Conservation (phyloP, 2,329 filamentous ascomycete species). For the Leptographium radiaticola region DNA sequence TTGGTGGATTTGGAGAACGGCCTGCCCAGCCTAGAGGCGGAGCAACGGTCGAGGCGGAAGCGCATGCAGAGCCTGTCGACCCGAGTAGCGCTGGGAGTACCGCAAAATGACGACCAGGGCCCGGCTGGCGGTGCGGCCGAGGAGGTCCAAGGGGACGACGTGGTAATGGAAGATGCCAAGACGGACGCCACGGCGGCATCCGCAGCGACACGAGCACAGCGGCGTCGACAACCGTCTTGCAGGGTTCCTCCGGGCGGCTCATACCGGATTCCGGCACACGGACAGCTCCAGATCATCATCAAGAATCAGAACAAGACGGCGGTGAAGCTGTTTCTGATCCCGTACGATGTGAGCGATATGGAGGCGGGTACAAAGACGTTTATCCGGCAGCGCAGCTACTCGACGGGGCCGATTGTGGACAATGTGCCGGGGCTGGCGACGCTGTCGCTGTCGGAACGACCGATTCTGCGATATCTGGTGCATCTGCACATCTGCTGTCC, state of each 20-base stretch:
- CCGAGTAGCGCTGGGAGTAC: background rate
- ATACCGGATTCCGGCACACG: slow-evolving; percentile 87
- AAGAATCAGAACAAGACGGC: slow-evolving; percentile 98
- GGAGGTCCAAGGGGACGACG: slow-evolving; percentile 1
- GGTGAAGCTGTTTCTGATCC: slow-evolving; percentile 88
- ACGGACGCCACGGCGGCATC: slow-evolving; percentile 14
- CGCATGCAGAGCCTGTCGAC: slow-evolving; percentile 26
- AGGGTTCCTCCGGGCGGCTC: slow-evolving; percentile 68
- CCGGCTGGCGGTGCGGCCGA: background rate
- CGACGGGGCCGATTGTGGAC: slow-evolving; percentile 71
- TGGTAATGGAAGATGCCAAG: slow-evolving; percentile 9
- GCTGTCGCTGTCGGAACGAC: slow-evolving; percentile 33
- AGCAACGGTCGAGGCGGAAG: slow-evolving; percentile 33
- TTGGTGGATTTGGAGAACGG: slow-evolving; percentile 82
- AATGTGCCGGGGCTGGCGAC: slow-evolving; percentile 21
- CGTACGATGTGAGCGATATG: slow-evolving; percentile 88
- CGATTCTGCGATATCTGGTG: slow-evolving; percentile 76
- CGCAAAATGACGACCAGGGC: background rate
- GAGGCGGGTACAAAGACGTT: slow-evolving; percentile 91
- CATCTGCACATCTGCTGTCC: slow-evolving; percentile 90
- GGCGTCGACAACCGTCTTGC: slow-evolving; percentile 38
- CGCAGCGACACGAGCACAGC: slow-evolving; percentile 18
- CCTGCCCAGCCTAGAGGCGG: slow-evolving; percentile 40
- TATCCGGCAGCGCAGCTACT: slow-evolving; percentile 87
- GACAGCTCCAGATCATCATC: slow-evolving; percentile 90